Evolutionary conservation across 768 basidiomycete species (phyloP).

Genomic region (Podaxis sp.): DNA sequence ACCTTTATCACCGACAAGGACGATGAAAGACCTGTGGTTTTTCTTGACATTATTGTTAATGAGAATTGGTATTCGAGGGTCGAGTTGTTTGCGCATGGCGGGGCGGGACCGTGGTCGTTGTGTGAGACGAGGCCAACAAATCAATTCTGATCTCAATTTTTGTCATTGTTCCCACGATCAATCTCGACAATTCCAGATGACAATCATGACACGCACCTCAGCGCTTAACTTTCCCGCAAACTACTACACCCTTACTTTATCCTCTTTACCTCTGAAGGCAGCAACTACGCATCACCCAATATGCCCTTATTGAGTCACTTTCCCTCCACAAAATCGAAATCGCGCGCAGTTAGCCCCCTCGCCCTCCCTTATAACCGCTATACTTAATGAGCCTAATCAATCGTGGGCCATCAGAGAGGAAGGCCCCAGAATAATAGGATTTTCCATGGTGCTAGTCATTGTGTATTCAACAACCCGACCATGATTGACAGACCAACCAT

Average conservation of each 20-base stretch:
- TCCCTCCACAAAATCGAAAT: background rate
- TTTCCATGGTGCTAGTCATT: background rate
- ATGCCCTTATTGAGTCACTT: background rate
- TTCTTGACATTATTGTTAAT: slow-evolving; percentile 93
- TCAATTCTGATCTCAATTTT: slow-evolving; percentile 4
- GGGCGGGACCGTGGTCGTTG: background rate
- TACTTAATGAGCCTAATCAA: too few species aligned
- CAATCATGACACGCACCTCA: background rate
- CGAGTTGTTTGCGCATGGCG: slow-evolving; percentile 82
- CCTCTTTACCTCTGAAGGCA: too few species aligned
- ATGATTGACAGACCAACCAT: background rate
- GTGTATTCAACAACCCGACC: background rate
- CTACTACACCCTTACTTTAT: too few species aligned
- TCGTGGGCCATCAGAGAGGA: too few species aligned
- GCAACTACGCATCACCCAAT: background rate
- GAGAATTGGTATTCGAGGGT: slow-evolving; percentile 88
- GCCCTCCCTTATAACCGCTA: too few species aligned
- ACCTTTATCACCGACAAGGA: slow-evolving; percentile 92
- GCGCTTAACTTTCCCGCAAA: background rate
- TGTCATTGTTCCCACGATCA: slow-evolving; percentile 10
- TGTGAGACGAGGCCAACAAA: background rate
- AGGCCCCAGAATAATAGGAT: background rate
- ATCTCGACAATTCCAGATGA: background rate
- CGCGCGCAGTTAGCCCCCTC: background rate
- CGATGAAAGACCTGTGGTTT: slow-evolving; percentile 93